Conservation (phyloP, 345 rosid species). For the Corchorus olitorius region DNA sequence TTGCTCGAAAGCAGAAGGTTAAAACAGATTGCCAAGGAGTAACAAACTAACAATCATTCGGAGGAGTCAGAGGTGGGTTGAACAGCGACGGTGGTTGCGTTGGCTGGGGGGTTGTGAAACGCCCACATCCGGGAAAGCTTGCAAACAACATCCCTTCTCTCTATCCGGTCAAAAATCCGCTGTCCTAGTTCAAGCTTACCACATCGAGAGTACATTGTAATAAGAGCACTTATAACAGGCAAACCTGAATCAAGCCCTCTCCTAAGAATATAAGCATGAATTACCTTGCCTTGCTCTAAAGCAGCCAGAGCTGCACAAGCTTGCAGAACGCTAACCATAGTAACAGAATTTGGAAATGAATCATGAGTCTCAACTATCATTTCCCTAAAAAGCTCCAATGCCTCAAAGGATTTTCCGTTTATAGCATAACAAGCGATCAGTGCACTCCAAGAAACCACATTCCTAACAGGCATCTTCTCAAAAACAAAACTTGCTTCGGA, state of each 20-base stretch:
- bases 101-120: too few relatives aligned
- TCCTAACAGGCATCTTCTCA: constrained; percentile 55
- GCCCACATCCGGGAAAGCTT: too few relatives aligned
- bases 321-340: constrained; percentile 91
- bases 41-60: too few relatives aligned
- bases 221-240: constrained; percentile 76
- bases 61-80: too few relatives aligned
- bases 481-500: constrained; percentile 60
- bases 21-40: too few relatives aligned
- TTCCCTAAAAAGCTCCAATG: constrained; percentile 63
- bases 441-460: constrained; percentile 90
- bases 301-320: constrained; percentile 91
- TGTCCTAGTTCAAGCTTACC: constrained; percentile 73
- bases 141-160: constrained; percentile 69
- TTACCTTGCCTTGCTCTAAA: constrained; percentile 73
- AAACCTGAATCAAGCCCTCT: constrained; percentile 73
- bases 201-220: constrained; percentile 82
- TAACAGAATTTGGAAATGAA: constrained; percentile 65
- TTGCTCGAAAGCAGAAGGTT: too few relatives aligned
- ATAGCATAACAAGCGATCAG: constrained; percentile 83
- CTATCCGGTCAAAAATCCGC: constrained; percentile 65
- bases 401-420: constrained; percentile 64
- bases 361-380: constrained; percentile 59
- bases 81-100: too few relatives aligned
- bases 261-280: constrained; percentile 79